Percentiles rank a stretch among this genome's conserved stretches.
Evolutionary conservation across 2,329 filamentous ascomycete species (phyloP).

Genomic region (Fusarium oxysporum): DNA sequence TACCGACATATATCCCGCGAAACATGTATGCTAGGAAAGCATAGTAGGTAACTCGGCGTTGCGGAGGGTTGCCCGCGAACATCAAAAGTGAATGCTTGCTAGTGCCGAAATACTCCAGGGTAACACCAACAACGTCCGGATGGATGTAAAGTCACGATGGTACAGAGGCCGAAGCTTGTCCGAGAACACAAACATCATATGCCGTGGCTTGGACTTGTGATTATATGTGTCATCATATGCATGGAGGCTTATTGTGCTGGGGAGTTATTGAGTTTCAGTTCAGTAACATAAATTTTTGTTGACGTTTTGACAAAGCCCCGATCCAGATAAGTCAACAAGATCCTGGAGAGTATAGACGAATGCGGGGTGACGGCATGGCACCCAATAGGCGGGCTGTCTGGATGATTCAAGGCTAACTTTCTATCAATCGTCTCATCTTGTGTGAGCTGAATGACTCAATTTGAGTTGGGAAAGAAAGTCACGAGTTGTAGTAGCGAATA

Average conservation of each 20-base stretch:
- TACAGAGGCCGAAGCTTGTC: slow-evolving; percentile 30
- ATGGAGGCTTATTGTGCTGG: slow-evolving; percentile 16
- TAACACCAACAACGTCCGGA: slow-evolving; percentile 12
- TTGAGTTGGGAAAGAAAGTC: not conserved
- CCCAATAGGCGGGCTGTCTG: slow-evolving; percentile 26
- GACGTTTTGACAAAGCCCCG: slow-evolving; percentile 22
- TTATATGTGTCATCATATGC: slow-evolving; percentile 1
- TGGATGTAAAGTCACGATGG: not conserved
- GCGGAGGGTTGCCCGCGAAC: slow-evolving; percentile 28
- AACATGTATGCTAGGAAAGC: not conserved
- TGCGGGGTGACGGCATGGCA: slow-evolving; percentile 38
- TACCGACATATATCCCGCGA: slow-evolving; percentile 13
- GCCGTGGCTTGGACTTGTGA: slow-evolving; percentile 18
- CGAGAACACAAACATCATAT: slow-evolving; percentile 7
- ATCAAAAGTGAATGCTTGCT: not conserved
- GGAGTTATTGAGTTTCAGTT: slow-evolving; percentile 27
- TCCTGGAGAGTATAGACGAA: slow-evolving; percentile 27
- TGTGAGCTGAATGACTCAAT: slow-evolving; percentile 9
- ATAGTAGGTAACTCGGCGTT: slow-evolving; percentile 15
- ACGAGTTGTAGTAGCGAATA: not conserved
- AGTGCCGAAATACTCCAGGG: slow-evolving; percentile 23
- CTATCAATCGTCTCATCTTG: not conserved
- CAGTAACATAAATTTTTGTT: slow-evolving; percentile 34
- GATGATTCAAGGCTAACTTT: not conserved
- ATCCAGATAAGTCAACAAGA: slow-evolving; percentile 39